These are phyloP conservation scores for Auricularia sp. DNA, from an alignment of 768 basidiomycete species.

Conservation along the genomic window DNA sequence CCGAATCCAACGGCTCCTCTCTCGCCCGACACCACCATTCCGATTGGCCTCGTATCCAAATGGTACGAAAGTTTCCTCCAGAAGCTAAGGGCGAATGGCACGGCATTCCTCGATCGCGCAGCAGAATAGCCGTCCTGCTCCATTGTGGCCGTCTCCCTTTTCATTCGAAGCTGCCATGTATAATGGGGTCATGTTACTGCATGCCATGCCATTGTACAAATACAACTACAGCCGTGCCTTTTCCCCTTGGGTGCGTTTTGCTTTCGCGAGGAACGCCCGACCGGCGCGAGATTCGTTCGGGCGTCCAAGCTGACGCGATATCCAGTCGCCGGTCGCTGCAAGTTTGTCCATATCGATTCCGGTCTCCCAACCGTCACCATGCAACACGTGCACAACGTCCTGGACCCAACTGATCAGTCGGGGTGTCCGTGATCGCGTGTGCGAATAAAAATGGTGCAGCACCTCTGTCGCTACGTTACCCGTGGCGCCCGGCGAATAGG, in stretches of 20 bases:
- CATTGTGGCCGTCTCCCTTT: too few relatives aligned
- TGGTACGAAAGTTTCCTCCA: constrained; percentile 63
- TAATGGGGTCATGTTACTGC: too few relatives aligned
- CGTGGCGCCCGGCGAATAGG: constrained; percentile 91
- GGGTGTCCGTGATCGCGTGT: not conserved
- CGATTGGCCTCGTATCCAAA: constrained; percentile 50
- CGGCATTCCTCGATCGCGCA: constrained; percentile 46
- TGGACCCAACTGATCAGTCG: constrained; percentile 3
- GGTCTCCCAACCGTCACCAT: constrained; percentile 45
- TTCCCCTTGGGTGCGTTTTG: constrained; percentile 16
- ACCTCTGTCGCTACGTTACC: constrained; percentile 89
- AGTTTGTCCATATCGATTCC: constrained; percentile 59
- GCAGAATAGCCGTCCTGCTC: constrained; percentile 7
- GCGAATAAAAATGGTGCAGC: not conserved
- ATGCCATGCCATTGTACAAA: too few relatives aligned
- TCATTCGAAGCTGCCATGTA: too few relatives aligned
- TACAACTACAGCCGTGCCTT: not conserved
- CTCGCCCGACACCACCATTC: constrained; percentile 44
- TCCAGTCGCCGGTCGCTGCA: constrained; percentile 75
- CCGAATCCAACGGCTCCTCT: constrained; percentile 13
- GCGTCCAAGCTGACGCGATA: constrained; percentile 54
- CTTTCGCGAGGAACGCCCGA: constrained; percentile 52
- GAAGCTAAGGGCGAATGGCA: constrained; percentile 48
- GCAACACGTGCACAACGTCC: constrained; percentile 78
- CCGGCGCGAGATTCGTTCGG: constrained; percentile 71